Evolutionary conservation across 768 basidiomycete species (phyloP), one percentile per base, ranked within the genome.

Genomic region (Candolleomyces eurysporus): DNA sequence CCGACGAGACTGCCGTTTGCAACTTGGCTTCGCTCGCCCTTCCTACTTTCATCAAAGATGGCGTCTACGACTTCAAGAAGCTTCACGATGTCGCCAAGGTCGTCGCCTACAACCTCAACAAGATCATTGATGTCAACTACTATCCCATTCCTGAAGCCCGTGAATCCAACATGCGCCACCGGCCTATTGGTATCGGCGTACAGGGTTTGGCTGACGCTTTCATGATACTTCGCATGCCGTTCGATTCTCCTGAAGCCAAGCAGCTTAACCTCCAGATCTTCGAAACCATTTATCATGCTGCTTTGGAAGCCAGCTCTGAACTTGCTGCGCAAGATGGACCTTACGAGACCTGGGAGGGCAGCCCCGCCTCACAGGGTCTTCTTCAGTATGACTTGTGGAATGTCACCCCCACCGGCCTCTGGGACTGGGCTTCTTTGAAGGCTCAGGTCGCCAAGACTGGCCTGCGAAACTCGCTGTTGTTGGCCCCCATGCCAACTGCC

Each of bases 401-500:
- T 31, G 88, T 95, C 45, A 92, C 90, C 0, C 97, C 94, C 30
- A 87, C 87, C 1, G 83, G 85, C 52, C 82, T 98, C 8, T 99
- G 97, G 97, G 95, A 99, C 70, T 99, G 97, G 97, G 71, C 82
- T 0, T 72, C 80, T 63, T 78, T 98, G 72, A 97, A 96, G 81
- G 90, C 84, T 67, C 90, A 92, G 75, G 90, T 99, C 58, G 85
- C 86, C 17, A 78, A 82, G 66, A 82, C 84, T 68, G 96, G 96
- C 59, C 75, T 98, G 59, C 78, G 94, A 64, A 98, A 98, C 79
- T 96, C 96, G 32, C 79, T 98, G 17, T 79, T 98, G 13, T 78
- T 92, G 62, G 89, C 96, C 0, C 96, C 96, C n/a, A 99, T 99
- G 97, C 97, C 97, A 1, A 99, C 97, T 36, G 97, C 97, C 1